phyloP scores from a whole-genome alignment of 192 early-diverging fungal species.

The Coemansia sp. region DNA sequence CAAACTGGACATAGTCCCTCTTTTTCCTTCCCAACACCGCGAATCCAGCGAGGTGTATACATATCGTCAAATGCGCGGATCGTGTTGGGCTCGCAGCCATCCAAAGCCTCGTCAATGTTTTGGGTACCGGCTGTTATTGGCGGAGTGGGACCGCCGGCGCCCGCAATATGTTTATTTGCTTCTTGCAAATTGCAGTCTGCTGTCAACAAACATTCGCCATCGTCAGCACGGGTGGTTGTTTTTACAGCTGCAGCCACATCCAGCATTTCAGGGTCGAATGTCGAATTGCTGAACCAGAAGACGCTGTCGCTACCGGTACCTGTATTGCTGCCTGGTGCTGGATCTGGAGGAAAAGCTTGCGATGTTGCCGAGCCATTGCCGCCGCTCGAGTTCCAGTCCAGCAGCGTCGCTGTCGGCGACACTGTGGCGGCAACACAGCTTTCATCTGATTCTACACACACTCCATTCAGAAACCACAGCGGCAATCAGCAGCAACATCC shows the following conservation, averaged over 20 bases:
- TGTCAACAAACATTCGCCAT: no score
- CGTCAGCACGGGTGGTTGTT: no score
- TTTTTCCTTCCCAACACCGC: conserved; percentile 48
- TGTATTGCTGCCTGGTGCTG: not conserved
- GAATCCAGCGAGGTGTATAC: conserved; percentile 56
- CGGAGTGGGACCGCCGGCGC: not conserved
- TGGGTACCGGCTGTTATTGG: not conserved
- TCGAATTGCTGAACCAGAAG: conserved; percentile 1
- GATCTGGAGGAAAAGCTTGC: not conserved
- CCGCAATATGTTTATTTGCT: not conserved
- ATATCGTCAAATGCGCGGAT: conserved; percentile 39
- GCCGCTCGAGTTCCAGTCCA: not conserved
- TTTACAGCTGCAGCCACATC: no score
- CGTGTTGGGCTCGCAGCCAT: conserved; percentile 31
- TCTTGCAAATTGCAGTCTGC: no score
- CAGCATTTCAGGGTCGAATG: no score
- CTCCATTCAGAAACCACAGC: conserved; percentile 9
- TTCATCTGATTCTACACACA: conserved; percentile 1
- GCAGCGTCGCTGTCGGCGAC: conserved; percentile 6
- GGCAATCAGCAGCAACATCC: conserved; percentile 7
- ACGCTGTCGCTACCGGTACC: not conserved
- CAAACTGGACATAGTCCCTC: conserved; percentile 56
- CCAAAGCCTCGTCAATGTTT: not conserved
- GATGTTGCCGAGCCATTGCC: not conserved
- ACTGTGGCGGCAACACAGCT: not conserved